Percentiles rank a stretch among this genome's conserved stretches.
Evolutionary conservation across 257 asterid species (phyloP).

Genomic region (Galeopsis tetrahit): DNA sequence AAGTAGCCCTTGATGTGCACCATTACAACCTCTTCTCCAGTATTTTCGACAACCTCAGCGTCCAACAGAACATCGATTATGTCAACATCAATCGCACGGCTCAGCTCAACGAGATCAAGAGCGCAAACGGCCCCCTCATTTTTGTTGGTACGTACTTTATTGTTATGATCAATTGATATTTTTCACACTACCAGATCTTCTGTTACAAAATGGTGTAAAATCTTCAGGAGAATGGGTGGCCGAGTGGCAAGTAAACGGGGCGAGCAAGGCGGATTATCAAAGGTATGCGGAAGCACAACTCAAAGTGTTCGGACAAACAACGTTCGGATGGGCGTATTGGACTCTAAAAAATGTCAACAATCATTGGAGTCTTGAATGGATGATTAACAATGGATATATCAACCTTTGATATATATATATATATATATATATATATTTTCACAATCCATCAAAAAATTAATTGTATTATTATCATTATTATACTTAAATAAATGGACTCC

Average conservation of each 20-base stretch:
- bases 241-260: conserved; percentile 61
- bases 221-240: conserved; percentile 78
- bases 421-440: no score
- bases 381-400: conserved; percentile 69
- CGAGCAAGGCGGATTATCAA: conserved; percentile 59
- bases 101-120: conserved; percentile 42
- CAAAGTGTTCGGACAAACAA: conserved; percentile 57
- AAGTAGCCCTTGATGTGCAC: conserved; percentile 67
- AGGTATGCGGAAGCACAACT: conserved; percentile 59
- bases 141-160: conserved; percentile 51
- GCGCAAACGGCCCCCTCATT: conserved; percentile 64
- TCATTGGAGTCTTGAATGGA: conserved; percentile 74
- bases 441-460: no score
- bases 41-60: conserved; percentile 36
- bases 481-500: no score
- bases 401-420: conserved; percentile 34
- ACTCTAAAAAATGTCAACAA: conserved; percentile 54
- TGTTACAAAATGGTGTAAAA: no score
- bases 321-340: conserved; percentile 90
- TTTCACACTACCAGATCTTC: no score
- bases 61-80: conserved; percentile 57
- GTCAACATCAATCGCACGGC: conserved; percentile 46
- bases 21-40: conserved; percentile 57
- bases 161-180: not conserved
- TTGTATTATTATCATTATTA: no score